Percentiles rank a stretch among this genome's conserved stretches.
phyloP scores from a whole-genome alignment of 2,329 filamentous ascomycete species.

The Xylaria sp. region DNA sequence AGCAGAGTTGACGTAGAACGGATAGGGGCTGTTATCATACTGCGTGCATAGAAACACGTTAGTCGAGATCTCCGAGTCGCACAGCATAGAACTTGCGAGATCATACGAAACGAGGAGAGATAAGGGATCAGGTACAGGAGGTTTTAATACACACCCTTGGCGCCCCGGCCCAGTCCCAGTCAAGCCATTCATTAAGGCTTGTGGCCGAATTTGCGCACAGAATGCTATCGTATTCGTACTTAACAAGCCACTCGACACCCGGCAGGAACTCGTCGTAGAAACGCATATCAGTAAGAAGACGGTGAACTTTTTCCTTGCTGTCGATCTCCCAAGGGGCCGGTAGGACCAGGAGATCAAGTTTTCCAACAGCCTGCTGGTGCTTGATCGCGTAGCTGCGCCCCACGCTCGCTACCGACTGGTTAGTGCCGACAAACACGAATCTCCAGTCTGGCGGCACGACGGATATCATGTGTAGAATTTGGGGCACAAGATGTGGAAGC shows the following conservation, averaged over 20 bases:
- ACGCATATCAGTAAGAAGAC: constrained; percentile 60
- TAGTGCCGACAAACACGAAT: constrained; percentile 63
- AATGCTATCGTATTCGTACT: constrained; percentile 66
- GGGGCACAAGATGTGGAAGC: constrained; percentile 60
- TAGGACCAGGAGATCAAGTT: constrained; percentile 61
- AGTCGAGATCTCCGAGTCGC: too few species aligned
- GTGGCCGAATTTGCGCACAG: constrained; percentile 64
- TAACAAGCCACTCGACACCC: constrained; percentile 63
- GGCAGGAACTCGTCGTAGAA: constrained; percentile 65
- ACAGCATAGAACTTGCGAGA: too few species aligned
- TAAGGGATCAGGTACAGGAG: too few species aligned
- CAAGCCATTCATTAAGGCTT: constrained; percentile 63
- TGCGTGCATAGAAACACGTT: too few species aligned
- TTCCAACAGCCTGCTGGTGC: constrained; percentile 61
- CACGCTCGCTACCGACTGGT: constrained; percentile 58
- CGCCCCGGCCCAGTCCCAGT: constrained; percentile 65
- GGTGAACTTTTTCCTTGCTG: constrained; percentile 59
- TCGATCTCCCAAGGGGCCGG: constrained; percentile 60
- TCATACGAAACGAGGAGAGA: too few species aligned
- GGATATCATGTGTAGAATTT: constrained; percentile 62
- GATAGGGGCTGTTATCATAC: constrained; percentile 44
- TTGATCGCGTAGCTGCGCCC: constrained; percentile 58
- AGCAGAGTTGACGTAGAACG: background rate
- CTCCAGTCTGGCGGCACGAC: constrained; percentile 66
- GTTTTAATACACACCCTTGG: constrained; percentile 47